Base-by-base conservation (phyloP, 768 basidiomycete genomes). In the Agrocybe praecox region DNA sequence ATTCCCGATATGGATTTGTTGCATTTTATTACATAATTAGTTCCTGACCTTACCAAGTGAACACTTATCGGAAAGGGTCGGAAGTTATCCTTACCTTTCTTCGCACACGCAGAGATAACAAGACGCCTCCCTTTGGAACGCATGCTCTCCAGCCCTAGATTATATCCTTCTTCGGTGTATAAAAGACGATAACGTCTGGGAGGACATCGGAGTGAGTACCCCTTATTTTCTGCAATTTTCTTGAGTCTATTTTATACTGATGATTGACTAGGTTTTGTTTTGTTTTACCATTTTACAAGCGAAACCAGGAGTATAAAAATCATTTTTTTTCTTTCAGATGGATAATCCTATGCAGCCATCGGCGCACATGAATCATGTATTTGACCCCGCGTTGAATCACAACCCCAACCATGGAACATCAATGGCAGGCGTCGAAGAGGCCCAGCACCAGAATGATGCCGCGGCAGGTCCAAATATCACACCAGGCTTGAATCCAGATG, bases 331-430 rank as follows among this genome's bases (percentile, higher is more conserved):
- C 46, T 26, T 48, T 22, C 48, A 52, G 43, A 49, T 68, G 67
- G 67, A 69, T 69, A 69, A 64, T 67, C 59, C 63, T 58, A 64
- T 62, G 55, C 67, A 68, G 52, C 59, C 36, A 40, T n/a, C 36
- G 36, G 14, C 36, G 36, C 36, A 40, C 36, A 14, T 40, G n/a
- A 40, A 65, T 49, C 67, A 69, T 60, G 65, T 65, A 53, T 67
- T 64, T 52, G 64, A 65, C 51, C 64, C 67, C 22, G 61, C 57
- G 33, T 54, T 62, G 18, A 46, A 57, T 50, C 58, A 62, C 42
- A 56, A 64, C 22, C 49, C 40, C 36, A 17, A 32, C 23, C 49
- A 47, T 21, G 36, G 36, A 6, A 40, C 36, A n/a, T n/a, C 36
- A 4, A 6, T 40, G 36, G 5, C 36, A 40, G 48, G 33, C 42